Evolutionary conservation across 2,329 filamentous ascomycete genomes (phyloP).

Genomic region (Pseudogymnoascus sp.): DNA sequence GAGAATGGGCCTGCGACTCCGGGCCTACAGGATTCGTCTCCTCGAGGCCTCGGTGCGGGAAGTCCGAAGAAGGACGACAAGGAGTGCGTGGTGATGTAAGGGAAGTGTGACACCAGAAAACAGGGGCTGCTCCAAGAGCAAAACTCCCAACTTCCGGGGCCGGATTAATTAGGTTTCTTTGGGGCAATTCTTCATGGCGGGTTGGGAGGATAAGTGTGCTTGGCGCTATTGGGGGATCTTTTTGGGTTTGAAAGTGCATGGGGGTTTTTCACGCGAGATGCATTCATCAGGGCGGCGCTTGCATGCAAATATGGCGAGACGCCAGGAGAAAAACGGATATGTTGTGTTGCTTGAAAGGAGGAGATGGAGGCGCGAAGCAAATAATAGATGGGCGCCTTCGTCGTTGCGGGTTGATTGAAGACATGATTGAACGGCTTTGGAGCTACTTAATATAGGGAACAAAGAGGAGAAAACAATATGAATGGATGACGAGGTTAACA

Average conservation of each 20-base stretch:
- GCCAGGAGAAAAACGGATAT: background rate
- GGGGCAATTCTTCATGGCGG: constrained; percentile 1
- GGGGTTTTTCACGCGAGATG: background rate
- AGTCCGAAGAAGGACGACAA: constrained; percentile 21
- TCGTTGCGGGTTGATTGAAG: background rate
- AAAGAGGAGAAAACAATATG: constrained; percentile 1
- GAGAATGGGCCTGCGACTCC: background rate
- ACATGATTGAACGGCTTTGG: constrained; percentile 8
- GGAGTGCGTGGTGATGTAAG: constrained; percentile 22
- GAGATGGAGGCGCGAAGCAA: background rate
- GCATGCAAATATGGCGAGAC: constrained; percentile 5
- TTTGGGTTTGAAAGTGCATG: background rate
- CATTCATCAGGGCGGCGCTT: background rate
- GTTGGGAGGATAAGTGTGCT: constrained; percentile 1
- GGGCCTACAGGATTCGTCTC: background rate
- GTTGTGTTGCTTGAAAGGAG: background rate
- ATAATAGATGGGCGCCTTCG: background rate
- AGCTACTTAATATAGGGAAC: constrained; percentile 2
- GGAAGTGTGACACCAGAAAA: background rate
- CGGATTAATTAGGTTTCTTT: background rate
- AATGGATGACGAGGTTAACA: constrained; percentile 1
- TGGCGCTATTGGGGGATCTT: background rate
- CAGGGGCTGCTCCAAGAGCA: background rate
- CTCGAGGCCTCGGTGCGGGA: background rate
- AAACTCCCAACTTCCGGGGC: background rate